A percentile compares a stretch with the other conserved stretches of the same genome.
These are phyloP conservation scores for Angophora floribunda DNA, from an alignment of 345 rosid species.

Conservation along the genomic window DNA sequence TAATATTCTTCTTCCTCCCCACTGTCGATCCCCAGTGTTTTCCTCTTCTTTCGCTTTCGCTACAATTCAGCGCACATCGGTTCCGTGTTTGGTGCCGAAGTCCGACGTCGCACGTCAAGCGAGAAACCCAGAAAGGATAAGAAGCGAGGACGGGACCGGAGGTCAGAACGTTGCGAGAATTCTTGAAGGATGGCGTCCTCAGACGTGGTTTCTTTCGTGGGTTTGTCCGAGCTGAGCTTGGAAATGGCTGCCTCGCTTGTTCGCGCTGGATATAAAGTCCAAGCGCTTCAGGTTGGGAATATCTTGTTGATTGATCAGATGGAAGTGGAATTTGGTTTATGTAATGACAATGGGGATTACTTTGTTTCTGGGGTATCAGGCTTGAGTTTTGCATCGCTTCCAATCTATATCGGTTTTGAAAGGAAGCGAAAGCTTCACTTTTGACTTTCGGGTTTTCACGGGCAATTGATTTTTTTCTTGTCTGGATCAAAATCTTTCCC, in stretches of 20 bases:
- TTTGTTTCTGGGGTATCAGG: not conserved
- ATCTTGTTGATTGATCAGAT: not conserved
- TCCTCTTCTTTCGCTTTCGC: not conserved
- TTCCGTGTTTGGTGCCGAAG: not conserved
- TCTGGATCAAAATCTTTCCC: not conserved
- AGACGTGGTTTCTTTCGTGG: slow-evolving; percentile 31
- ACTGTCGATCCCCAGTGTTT: not conserved
- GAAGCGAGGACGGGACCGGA: not conserved
- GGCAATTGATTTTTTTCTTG: not conserved
- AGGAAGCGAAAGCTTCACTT: not conserved
- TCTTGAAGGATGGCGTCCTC: not conserved
- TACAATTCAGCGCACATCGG: not conserved
- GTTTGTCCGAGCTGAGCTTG: slow-evolving; percentile 52
- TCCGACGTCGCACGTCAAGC: not conserved
- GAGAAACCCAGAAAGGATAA: not conserved
- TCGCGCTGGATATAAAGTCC: slow-evolving; percentile 48
- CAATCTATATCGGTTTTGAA: not conserved
- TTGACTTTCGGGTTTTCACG: not conserved
- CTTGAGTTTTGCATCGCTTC: not conserved
- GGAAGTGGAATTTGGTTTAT: not conserved
- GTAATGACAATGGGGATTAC: not conserved
- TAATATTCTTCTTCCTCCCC: not conserved
- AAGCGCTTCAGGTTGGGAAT: slow-evolving; percentile 60
- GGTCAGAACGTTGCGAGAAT: not conserved
- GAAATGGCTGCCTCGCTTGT: slow-evolving; percentile 73